Conservation (phyloP, 2,329 filamentous ascomycete genomes). For the Nemania diffusa region DNA sequence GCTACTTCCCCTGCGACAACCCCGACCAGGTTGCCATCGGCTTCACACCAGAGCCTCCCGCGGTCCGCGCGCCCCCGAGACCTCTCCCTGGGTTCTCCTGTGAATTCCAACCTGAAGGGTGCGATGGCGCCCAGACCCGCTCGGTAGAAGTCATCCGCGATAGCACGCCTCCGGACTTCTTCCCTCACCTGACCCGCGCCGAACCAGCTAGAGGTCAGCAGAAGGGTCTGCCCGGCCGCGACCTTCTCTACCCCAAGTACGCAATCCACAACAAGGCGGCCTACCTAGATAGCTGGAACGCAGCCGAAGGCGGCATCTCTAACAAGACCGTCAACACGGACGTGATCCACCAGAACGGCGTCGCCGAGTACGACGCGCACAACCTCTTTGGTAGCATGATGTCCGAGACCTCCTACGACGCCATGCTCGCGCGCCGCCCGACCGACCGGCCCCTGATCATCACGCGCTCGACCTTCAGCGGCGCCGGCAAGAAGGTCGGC, state of each 20-base stretch:
- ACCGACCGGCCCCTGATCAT: slow-evolving; percentile 74
- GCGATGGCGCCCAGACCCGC: slow-evolving; percentile 45
- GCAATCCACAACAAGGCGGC: slow-evolving; percentile 71
- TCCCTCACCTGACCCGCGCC: slow-evolving; percentile 36
- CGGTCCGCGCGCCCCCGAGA: slow-evolving; percentile 71
- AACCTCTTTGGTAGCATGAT: slow-evolving; percentile 83
- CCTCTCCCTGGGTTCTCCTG: slow-evolving; percentile 75
- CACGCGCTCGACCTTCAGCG: slow-evolving; percentile 79
- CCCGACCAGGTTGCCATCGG: slow-evolving; percentile 53
- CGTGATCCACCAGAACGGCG: slow-evolving; percentile 73
- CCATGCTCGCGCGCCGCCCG: slow-evolving; percentile 75
- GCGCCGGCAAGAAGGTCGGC: slow-evolving; percentile 72
- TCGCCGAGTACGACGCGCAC: slow-evolving; percentile 78
- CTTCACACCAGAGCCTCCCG: slow-evolving; percentile 70
- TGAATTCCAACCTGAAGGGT: slow-evolving; percentile 70
- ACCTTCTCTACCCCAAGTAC: slow-evolving; percentile 73
- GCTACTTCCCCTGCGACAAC: slow-evolving; percentile 65
- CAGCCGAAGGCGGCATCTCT: slow-evolving; percentile 58
- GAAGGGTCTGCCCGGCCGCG: slow-evolving; percentile 69
- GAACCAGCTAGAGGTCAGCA: slow-evolving; percentile 52
- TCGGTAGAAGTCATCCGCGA: slow-evolving; percentile 40
- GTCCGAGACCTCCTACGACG: slow-evolving; percentile 70
- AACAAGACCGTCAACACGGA: slow-evolving; percentile 74
- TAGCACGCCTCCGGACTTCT: slow-evolving; percentile 45
- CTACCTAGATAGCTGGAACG: slow-evolving; percentile 54